These are phyloP conservation scores for Kwoniella sp. DNA, from an alignment of 768 basidiomycete species.

Conservation along the genomic window DNA sequence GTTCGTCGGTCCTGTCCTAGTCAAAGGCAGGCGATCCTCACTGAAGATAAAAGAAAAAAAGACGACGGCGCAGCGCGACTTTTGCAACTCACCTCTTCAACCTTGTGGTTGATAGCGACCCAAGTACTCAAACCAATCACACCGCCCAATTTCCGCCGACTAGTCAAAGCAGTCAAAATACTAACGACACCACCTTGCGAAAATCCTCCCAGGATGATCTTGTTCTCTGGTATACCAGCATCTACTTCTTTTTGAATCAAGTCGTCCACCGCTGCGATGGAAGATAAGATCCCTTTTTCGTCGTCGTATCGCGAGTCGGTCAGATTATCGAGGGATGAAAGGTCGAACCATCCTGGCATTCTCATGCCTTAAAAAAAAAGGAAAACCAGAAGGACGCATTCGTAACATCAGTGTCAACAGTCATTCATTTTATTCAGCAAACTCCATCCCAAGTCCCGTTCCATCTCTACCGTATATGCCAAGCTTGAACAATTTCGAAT, in stretches of 20 bases:
- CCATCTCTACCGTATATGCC: too few relatives aligned
- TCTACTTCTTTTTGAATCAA: conserved; percentile 76
- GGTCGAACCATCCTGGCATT: conserved; percentile 70
- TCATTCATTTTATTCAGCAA: too few relatives aligned
- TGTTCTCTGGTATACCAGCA: conserved; percentile 66
- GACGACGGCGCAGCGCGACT: neutral
- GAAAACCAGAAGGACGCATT: too few relatives aligned
- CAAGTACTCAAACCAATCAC: conserved; percentile 75
- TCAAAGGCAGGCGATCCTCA: too few relatives aligned
- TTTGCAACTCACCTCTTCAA: conserved; percentile 57
- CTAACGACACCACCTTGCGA: conserved; percentile 80
- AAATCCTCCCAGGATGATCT: conserved; percentile 85
- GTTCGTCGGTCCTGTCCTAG: too few relatives aligned
- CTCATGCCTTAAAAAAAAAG: conserved; percentile 28
- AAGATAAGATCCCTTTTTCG: conserved; percentile 71
- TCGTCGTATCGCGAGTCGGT: conserved; percentile 64
- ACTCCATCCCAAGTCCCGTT: too few relatives aligned
- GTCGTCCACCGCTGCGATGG: conserved; percentile 65
- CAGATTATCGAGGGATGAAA: conserved; percentile 62
- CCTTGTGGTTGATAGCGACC: conserved; percentile 68
- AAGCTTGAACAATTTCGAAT: too few relatives aligned
- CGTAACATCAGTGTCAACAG: too few relatives aligned
- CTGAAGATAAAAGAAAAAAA: too few relatives aligned
- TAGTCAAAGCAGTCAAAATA: conserved; percentile 72
- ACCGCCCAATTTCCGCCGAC: conserved; percentile 70